Conservation (phyloP, 1,284 basidiomycete species). For the Agaricales sp. region DNA sequence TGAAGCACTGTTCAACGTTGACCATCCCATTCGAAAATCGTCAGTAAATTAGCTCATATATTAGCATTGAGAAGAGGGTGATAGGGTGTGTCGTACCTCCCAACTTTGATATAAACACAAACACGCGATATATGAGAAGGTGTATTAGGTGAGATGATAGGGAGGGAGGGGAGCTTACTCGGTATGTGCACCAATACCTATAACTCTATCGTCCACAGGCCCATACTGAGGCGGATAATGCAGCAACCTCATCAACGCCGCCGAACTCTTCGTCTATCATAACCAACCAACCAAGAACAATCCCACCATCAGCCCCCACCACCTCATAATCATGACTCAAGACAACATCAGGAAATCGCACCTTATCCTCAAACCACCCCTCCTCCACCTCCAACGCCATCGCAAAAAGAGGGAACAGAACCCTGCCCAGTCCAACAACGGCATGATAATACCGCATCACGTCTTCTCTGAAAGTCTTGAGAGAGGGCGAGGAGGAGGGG, state of each 20-base stretch:
- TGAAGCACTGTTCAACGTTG: slow-evolving; percentile 51
- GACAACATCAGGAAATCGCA: slow-evolving; percentile 30
- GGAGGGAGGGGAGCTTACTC: slow-evolving; percentile 34
- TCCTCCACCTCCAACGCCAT: not conserved
- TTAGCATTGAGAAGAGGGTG: not conserved
- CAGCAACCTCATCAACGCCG: slow-evolving; percentile 74
- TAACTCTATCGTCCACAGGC: slow-evolving; percentile 48
- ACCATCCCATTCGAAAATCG: too few relatives aligned
- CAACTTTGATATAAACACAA: slow-evolving; percentile 26
- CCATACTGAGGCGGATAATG: slow-evolving; percentile 74
- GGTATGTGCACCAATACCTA: slow-evolving; percentile 79
- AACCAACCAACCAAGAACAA: slow-evolving; percentile 69
- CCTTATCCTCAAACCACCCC: slow-evolving; percentile 1
- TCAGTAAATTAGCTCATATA: not conserved
- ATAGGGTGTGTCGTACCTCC: slow-evolving; percentile 30
- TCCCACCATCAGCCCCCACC: slow-evolving; percentile 79
- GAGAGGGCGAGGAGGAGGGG: slow-evolving; percentile 10
- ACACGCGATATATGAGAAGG: too few relatives aligned
- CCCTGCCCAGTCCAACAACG: not conserved
- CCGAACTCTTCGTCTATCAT: slow-evolving; percentile 59
- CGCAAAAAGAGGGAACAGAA: slow-evolving; percentile 3
- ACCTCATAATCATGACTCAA: slow-evolving; percentile 61
- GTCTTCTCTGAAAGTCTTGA: not conserved
- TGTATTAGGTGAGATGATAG: too few relatives aligned
- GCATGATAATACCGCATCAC: slow-evolving; percentile 2